phyloP scores from a whole-genome alignment of 352 stramenopile genomes.

The Pythium aphanidermatum region DNA sequence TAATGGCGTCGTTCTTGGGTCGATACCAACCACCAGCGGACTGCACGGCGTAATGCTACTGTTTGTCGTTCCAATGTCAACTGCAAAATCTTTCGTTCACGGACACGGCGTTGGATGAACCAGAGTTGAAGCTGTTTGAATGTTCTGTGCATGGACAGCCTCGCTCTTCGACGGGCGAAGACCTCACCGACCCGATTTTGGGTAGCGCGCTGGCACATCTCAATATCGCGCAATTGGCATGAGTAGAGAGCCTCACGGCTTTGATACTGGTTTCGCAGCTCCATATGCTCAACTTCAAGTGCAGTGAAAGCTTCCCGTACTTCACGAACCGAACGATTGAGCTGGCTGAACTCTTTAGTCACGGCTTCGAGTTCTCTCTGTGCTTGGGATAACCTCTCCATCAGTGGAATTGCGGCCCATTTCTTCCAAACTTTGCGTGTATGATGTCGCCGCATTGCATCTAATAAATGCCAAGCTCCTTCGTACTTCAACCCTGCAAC shows the following conservation, averaged over 20 bases:
- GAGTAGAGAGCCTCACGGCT: slow-evolving; percentile 4
- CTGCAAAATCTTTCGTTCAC: background rate
- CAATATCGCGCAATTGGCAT: background rate
- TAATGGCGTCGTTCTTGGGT: background rate
- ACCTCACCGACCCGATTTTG: slow-evolving; percentile 1
- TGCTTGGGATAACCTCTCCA: no score
- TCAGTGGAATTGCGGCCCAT: no score
- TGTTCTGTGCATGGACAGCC: background rate
- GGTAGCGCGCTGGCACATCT: background rate
- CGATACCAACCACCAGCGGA: background rate
- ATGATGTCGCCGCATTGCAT: no score
- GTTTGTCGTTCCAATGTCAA: background rate
- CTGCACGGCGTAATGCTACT: background rate
- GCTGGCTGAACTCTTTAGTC: slow-evolving; percentile 4
- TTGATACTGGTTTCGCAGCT: no score
- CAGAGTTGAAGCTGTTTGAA: no score
- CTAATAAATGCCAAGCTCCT: no score
- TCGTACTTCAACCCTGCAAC: no score
- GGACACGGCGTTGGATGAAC: no score
- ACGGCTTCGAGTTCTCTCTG: background rate
- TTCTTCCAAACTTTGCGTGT: no score
- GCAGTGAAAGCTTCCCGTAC: no score
- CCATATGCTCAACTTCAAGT: no score
- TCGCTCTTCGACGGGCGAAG: background rate
- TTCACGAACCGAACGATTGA: background rate